Evolutionary conservation across 768 basidiomycete genomes (phyloP).

Genomic region (Termitomyces sp.): DNA sequence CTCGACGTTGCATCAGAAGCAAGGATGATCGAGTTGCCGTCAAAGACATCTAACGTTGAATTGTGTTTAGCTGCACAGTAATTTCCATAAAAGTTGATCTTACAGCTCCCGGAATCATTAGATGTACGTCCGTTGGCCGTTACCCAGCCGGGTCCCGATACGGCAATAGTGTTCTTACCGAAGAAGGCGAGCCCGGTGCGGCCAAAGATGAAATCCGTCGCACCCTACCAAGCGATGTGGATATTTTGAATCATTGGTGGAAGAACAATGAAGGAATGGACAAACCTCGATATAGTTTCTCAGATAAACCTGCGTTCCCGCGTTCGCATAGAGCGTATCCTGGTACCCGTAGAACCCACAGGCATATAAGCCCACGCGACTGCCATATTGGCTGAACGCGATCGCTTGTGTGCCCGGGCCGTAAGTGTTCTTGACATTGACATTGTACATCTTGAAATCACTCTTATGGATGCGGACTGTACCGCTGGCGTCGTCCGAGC

Average conservation of each 20-base stretch:
- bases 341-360: constrained; percentile 43
- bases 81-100: constrained; percentile 11
- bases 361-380: constrained; percentile 35
- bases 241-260: neutral
- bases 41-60: constrained; percentile 31
- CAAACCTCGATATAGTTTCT: constrained; percentile 41
- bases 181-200: constrained; percentile 39
- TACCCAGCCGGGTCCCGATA: constrained; percentile 37
- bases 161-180: constrained; percentile 41
- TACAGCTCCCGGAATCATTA: constrained; percentile 41
- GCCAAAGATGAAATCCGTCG: constrained; percentile 48
- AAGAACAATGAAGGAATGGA: neutral
- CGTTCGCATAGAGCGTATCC: constrained; percentile 40
- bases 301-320: constrained; percentile 44
- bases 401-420: constrained; percentile 41
- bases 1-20: constrained; percentile 14
- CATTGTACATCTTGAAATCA: constrained; percentile 44
- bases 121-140: constrained; percentile 44
- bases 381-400: constrained; percentile 45
- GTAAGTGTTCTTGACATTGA: constrained; percentile 42
- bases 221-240: constrained; percentile 28
- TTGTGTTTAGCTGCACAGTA: neutral
- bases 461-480: constrained; percentile 43
- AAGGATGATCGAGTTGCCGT: constrained; percentile 36
- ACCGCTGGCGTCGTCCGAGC: constrained; percentile 42